Evolutionary conservation across 2,329 filamentous ascomycete genomes (phyloP), one percentile per base, ranked within the genome.

Genomic region (Gyromitra esculenta): DNA sequence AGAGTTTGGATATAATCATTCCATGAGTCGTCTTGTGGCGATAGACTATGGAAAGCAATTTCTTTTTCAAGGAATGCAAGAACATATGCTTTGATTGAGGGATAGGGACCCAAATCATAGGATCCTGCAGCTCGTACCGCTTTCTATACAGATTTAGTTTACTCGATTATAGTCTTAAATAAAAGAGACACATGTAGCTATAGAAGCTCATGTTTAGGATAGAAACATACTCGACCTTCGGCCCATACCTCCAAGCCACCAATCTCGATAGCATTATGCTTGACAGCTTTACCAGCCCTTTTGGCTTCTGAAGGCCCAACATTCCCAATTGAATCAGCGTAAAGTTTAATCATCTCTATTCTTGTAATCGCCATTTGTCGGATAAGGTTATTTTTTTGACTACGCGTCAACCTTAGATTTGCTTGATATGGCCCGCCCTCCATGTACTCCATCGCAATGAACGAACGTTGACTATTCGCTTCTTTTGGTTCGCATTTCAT

Each of bases 391-490:
- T 25, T n/a, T 37, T 45, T 41, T 37, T 65, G 59, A 1, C 35
- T 13, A 8, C 18, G 25, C 9, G 69, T 45, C 50, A 64, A 50
- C 15, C 39, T 65, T 50, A 56, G 21, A 5, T 18, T 6, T 9
- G 8, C n/a, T 5, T 7, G 11, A 21, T 48, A 65, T 5, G n/a
- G 1, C 48, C 37, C 11, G 6, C 69, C 69, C 11, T 65, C 25
- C 13, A 72, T 25, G 54, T 72, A 45, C 31, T 72, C 69, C 60
- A 72, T 72, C 37, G 59, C n/a, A 37, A 72, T 13, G 18, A 68
- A 68, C 41, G 52, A 48, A 1, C 13, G 21, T 13, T 45, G 37
- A 4, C 15, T 15, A 8, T 37, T 5, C 9, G 8, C 9, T 68
- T 68, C 52, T 1, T 48, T 21, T 48, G 15, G n/a, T 8, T 0